These are phyloP conservation scores for Heliamphora pulchella DNA, from an alignment of 179 eudicot genomes.

Conservation along the genomic window DNA sequence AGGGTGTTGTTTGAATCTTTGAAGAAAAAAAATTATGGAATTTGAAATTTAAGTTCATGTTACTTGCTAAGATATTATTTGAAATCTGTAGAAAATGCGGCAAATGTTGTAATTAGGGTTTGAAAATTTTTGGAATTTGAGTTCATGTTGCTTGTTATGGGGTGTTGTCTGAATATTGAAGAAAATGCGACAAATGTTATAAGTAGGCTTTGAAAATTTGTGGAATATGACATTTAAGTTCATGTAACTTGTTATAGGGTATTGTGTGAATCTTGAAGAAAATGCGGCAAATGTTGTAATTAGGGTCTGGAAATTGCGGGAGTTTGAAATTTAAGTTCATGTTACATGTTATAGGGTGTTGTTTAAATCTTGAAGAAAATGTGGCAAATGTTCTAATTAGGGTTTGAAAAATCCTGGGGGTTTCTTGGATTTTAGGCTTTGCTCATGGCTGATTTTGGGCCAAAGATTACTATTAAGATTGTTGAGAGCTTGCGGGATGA, in stretches of 20 bases:
- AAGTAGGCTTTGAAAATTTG: neutral
- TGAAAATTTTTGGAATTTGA: neutral
- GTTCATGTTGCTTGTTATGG: too few species aligned
- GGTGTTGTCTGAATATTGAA: too few species aligned
- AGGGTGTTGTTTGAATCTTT: too few species aligned
- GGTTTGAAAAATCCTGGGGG: neutral
- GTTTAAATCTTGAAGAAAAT: slow-evolving; percentile 6
- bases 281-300: too few species aligned
- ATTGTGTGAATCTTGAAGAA: slow-evolving; percentile 5
- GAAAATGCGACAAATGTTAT: too few species aligned
- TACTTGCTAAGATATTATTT: neutral
- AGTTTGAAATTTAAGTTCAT: neutral
- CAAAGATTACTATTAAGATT: slow-evolving; percentile 75
- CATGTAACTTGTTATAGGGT: neutral
- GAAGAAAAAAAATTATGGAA: neutral
- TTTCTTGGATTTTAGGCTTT: slow-evolving; percentile 42
- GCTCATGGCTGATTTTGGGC: slow-evolving; percentile 93
- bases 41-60: neutral
- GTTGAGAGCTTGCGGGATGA: slow-evolving; percentile 86
- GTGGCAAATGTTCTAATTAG: neutral
- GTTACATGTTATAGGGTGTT: neutral
- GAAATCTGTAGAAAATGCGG: neutral
- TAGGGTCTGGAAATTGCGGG: neutral
- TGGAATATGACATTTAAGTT: neutral
- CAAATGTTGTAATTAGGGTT: neutral